Conservation (phyloP, 2,329 filamentous ascomycete genomes). For the Epichloe sibirici region DNA sequence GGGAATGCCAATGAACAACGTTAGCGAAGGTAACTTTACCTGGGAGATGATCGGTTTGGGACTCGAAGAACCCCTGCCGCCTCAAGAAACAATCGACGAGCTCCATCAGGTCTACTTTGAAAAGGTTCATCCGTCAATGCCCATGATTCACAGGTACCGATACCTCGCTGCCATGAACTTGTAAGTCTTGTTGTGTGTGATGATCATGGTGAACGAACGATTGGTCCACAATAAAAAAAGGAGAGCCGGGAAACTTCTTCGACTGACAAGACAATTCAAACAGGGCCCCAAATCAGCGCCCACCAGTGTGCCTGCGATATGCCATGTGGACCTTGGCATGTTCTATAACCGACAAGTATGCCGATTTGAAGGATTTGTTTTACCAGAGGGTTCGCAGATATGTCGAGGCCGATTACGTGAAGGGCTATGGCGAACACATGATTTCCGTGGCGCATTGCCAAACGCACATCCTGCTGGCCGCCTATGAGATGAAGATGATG, state of each 20-base stretch:
- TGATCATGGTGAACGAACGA: not conserved
- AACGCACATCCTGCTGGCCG: conserved; percentile 64
- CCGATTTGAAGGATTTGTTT: conserved; percentile 70
- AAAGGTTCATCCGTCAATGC: conserved; percentile 73
- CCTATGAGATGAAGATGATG: conserved; percentile 96
- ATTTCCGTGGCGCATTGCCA: conserved; percentile 81
- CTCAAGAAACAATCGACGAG: conserved; percentile 61
- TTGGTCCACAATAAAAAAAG: not conserved
- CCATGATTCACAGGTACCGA: conserved; percentile 80
- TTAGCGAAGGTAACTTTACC: conserved; percentile 46
- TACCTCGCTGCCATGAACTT: conserved; percentile 84
- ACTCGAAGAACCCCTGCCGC: conserved; percentile 45
- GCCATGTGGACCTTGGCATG: conserved; percentile 95
- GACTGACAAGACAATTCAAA: not conserved
- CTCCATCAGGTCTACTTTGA: conserved; percentile 84
- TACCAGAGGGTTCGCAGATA: conserved; percentile 87
- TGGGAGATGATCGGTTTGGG: conserved; percentile 65
- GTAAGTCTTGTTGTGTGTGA: conserved; percentile 22
- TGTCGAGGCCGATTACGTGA: conserved; percentile 78
- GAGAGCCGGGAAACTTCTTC: not conserved
- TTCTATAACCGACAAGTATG: conserved; percentile 70
- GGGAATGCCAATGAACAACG: conserved; percentile 36
- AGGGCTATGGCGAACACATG: conserved; percentile 80
- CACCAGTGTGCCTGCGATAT: conserved; percentile 80
- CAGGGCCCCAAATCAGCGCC: conserved; percentile 68